Conservation (phyloP, 768 basidiomycete species). For the Boletus insuetus region DNA sequence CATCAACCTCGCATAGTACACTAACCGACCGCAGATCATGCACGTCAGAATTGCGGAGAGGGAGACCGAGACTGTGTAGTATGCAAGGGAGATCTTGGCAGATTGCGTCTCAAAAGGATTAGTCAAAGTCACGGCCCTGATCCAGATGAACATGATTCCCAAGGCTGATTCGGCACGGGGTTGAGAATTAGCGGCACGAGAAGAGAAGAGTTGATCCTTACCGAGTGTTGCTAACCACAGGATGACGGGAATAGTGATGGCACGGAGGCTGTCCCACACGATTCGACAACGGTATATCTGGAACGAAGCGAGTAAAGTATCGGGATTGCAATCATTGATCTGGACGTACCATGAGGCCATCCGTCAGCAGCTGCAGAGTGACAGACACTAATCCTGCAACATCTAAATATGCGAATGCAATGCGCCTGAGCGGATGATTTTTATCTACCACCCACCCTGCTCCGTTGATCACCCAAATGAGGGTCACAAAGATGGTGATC, state of each 20-base stretch:
- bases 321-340: too few relatives aligned
- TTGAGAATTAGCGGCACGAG: not conserved
- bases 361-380: constrained; percentile 31
- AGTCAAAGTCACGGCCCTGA: too few relatives aligned
- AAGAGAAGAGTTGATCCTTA: not conserved
- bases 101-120: not conserved
- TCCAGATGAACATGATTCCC: constrained; percentile 1
- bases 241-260: constrained; percentile 8
- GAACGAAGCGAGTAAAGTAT: not conserved
- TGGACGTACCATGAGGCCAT: constrained; percentile 24
- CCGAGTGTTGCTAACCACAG: constrained; percentile 14
- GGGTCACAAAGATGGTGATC: not conserved
- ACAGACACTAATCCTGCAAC: not conserved
- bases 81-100: not conserved
- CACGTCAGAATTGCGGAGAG: constrained; percentile 3
- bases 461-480: constrained; percentile 9
- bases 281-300: constrained; percentile 25
- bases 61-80: not conserved
- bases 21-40: constrained; percentile 7
- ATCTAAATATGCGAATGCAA: too few relatives aligned
- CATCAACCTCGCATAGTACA: not conserved
- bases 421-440: constrained; percentile 16
- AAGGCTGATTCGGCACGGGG: not conserved
- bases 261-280: constrained; percentile 25
- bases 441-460: constrained; percentile 30